Percentiles rank a stretch among this genome's conserved stretches.
phyloP scores from a whole-genome alignment of 495 filamentous ascomycete genomes.

The Pseudevernia furfuracea region DNA sequence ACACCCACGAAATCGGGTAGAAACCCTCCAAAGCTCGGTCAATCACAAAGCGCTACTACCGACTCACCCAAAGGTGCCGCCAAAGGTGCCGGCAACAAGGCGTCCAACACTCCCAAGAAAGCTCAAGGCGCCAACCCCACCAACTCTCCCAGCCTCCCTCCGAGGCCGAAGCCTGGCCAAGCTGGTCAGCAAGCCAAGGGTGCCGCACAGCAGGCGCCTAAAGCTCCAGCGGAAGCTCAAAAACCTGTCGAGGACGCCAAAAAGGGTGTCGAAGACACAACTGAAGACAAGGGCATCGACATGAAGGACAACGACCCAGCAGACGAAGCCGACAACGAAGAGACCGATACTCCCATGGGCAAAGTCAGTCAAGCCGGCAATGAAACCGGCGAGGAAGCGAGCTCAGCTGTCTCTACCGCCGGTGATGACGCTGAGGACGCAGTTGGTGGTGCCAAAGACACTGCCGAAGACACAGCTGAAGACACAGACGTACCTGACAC shows the following conservation, averaged over 20 bases:
- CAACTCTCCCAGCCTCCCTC: conserved; percentile 31
- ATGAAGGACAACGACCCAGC: conserved; percentile 30
- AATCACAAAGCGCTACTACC: conserved; percentile 25
- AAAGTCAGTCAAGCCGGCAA: conserved; percentile 28
- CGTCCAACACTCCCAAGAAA: conserved; percentile 27
- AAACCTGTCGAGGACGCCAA: conserved; percentile 10
- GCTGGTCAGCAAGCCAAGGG: conserved; percentile 18
- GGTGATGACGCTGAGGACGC: conserved; percentile 32
- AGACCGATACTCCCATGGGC: conserved; percentile 25
- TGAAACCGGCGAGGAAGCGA: conserved; percentile 31
- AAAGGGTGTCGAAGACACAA: conserved; percentile 28
- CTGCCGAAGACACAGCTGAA: conserved; percentile 30
- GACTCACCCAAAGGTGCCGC: conserved; percentile 19
- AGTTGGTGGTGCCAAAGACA: conserved; percentile 25
- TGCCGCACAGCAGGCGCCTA: conserved; percentile 20
- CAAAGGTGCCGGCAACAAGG: conserved; percentile 20
- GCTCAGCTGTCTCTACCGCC: conserved; percentile 25
- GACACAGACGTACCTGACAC: conserved; percentile 31
- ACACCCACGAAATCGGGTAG: conserved; percentile 44
- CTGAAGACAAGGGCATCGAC: conserved; percentile 28
- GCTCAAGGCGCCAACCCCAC: conserved; percentile 21
- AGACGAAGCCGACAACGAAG: conserved; percentile 31
- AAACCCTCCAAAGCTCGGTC: conserved; percentile 40
- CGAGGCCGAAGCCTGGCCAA: conserved; percentile 26
- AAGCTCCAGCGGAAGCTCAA: conserved; percentile 23